Evolutionary conservation across 345 rosid species (phyloP), one percentile per base, ranked within the genome.

Genomic region (Eucalyptus shirleyi): DNA sequence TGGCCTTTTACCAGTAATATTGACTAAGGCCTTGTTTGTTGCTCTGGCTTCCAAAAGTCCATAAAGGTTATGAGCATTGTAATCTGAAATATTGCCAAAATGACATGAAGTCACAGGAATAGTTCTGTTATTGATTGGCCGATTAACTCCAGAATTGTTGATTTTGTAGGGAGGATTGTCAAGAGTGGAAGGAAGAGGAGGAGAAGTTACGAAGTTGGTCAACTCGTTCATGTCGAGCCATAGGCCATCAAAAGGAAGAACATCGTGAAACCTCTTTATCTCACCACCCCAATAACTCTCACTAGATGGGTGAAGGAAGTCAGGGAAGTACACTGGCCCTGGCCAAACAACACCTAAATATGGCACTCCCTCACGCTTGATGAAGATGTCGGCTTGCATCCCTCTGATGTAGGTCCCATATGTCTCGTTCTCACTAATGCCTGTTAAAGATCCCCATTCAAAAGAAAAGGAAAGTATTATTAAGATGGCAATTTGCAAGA

Each of bases 161-260:
- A 96, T 96, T 87, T 89, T 91, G 97, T 96, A 96, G 42, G 97
- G 95, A 60, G 98, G 98, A 72, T 92, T 90, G 89, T 96, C 98
- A 1, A 94, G 91, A 32, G 93, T 88, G 12, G 97, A 95, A 81
- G 65, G 94, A 21, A 62, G 87, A 8, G 91, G 87, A 34, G 93
- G 88, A 56, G 97, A 88, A 32, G 95, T 92, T 7, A 92, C 91
- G 92, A 96, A 96, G 90, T 94, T 96, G 37, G 98, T 89, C 45
- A 94, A 3, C 93, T 96, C 98, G 17, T 96, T 96, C 98, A 96
- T 96, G 92, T 96, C 98, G 65, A 96, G 47, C 98, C 98, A 96
- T 65, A 96, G 55, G 85, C 98, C 98, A 89, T 96, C 98, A 34
- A 94, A 42, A 3, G 95, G 93, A 32, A 96, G 91, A 85, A 88